Conservation (phyloP, 2,329 filamentous ascomycete species). For the Sordariomycetes sp. region DNA sequence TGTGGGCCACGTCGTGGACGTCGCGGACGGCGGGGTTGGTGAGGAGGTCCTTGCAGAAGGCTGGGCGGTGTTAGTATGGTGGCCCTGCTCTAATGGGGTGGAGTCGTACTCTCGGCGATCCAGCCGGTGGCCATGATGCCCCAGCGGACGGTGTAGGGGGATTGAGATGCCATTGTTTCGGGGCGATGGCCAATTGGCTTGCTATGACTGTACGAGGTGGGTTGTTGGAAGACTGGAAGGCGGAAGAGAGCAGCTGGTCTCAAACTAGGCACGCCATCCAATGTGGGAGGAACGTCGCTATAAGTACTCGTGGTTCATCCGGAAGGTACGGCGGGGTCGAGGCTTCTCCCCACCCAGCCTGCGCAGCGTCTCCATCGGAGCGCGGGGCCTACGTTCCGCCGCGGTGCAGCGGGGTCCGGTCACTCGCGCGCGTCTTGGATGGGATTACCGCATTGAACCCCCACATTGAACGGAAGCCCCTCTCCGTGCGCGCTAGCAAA, state of each 20-base stretch:
- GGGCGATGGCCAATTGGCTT: not conserved
- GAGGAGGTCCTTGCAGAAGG: constrained; percentile 69
- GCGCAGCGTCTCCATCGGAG: constrained; percentile 3
- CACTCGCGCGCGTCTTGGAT: not conserved
- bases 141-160: constrained; percentile 41
- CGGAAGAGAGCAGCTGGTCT: not conserved
- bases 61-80: constrained; percentile 19
- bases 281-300: not conserved
- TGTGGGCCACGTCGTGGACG: constrained; percentile 64
- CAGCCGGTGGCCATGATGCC: constrained; percentile 51
- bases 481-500: not conserved
- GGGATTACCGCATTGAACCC: not conserved
- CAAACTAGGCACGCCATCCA: no score
- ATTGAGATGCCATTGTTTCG: not conserved
- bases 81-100: not conserved
- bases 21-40: constrained; percentile 59
- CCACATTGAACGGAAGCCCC: not conserved
- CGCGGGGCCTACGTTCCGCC: constrained; percentile 4
- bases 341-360: not conserved
- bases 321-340: not conserved
- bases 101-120: constrained; percentile 39
- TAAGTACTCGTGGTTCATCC: not conserved
- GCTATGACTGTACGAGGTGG: not conserved
- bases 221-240: not conserved
- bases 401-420: not conserved